Conservation (phyloP, 805 yeast species). For the Spathaspora passalidarum region DNA sequence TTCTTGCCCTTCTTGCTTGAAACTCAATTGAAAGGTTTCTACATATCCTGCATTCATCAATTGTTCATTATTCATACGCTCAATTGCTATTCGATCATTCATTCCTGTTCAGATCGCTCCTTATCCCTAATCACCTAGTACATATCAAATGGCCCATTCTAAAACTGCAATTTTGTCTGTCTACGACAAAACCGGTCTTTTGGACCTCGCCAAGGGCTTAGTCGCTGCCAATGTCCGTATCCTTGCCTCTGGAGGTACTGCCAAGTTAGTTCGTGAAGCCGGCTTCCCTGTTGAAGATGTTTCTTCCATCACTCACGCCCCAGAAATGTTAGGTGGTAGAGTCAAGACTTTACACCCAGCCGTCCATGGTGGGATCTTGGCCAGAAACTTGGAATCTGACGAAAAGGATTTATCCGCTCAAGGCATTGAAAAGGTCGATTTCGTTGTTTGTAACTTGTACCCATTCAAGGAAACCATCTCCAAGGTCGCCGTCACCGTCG, state of each 20-base stretch:
- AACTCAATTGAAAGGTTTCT: neutral
- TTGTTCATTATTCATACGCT: neutral
- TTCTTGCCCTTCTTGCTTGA: neutral
- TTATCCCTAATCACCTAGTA: neutral
- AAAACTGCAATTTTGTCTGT: slow-evolving; percentile 96
- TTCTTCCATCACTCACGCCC: slow-evolving; percentile 92
- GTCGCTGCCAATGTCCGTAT: slow-evolving; percentile 85
- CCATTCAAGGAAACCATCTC: slow-evolving; percentile 98
- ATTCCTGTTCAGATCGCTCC: neutral
- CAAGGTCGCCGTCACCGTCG: slow-evolving; percentile 90
- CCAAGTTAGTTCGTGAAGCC: slow-evolving; percentile 89
- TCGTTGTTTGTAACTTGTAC: slow-evolving; percentile 94
- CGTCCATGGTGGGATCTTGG: slow-evolving; percentile 96
- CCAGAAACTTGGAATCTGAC: slow-evolving; percentile 88
- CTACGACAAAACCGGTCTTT: slow-evolving; percentile 93
- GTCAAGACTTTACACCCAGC: slow-evolving; percentile 99
- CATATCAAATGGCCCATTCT: slow-evolving; percentile 27
- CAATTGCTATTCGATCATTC: neutral
- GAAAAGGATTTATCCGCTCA: slow-evolving; percentile 84
- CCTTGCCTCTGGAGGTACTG: slow-evolving; percentile 97
- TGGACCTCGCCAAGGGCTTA: slow-evolving; percentile 95
- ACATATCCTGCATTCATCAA: neutral
- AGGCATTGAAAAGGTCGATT: slow-evolving; percentile 94
- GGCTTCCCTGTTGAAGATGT: slow-evolving; percentile 98
- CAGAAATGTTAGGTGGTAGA: slow-evolving; percentile 98